Evolutionary conservation across 768 basidiomycete species (phyloP).

Genomic region (Fomitopsis pulvina): DNA sequence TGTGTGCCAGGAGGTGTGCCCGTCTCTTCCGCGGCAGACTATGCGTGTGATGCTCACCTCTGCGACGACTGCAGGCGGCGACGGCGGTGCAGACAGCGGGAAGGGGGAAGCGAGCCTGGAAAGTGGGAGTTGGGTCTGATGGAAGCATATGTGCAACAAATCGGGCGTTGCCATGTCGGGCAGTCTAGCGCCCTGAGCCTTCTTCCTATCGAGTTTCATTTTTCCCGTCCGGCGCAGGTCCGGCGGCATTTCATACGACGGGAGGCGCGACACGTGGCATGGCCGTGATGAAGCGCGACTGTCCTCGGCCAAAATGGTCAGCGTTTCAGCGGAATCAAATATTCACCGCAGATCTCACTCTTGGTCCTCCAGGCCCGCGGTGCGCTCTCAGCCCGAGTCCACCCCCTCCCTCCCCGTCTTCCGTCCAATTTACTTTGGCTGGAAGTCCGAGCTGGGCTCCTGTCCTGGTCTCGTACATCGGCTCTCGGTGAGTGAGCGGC

Average conservation of each 20-base stretch:
- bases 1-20: too few species aligned
- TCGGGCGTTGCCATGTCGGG: constrained; percentile 6
- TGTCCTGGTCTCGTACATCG: not conserved
- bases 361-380: constrained; percentile 7
- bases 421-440: constrained; percentile 1
- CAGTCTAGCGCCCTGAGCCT: not conserved
- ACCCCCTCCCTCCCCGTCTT: constrained; percentile 5
- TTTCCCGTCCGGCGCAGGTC: not conserved
- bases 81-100: too few species aligned
- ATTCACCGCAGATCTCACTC: constrained; percentile 12
- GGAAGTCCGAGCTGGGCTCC: not conserved
- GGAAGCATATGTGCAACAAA: constrained; percentile 8
- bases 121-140: constrained; percentile 9
- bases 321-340: constrained; percentile 24
- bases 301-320: not conserved
- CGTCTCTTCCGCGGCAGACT: too few species aligned
- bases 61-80: too few species aligned
- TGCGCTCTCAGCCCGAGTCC: constrained; percentile 3
- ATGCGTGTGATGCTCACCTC: too few species aligned
- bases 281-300: not conserved
- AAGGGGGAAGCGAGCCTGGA: not conserved
- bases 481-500: constrained; percentile 5
- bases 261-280: constrained; percentile 4
- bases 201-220: not conserved
- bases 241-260: not conserved